A percentile compares a stretch with the other conserved stretches of the same genome.
These are phyloP conservation scores for Vitis labrusca DNA, from an alignment of 164 flowering plant species.

Conservation along the genomic window DNA sequence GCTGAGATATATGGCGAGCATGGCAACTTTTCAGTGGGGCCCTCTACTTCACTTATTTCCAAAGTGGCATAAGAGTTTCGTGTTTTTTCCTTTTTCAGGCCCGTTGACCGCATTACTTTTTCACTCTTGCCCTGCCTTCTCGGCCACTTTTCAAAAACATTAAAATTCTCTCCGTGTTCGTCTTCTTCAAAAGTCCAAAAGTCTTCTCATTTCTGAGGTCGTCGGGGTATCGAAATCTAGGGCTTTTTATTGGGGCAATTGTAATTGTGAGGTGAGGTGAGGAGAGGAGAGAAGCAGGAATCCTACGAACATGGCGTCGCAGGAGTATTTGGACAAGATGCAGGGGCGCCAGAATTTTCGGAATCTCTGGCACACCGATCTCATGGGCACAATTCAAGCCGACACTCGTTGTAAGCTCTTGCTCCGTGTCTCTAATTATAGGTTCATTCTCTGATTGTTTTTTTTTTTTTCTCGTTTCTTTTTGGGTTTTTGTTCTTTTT, in stretches of 20 bases:
- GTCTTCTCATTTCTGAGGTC: not conserved
- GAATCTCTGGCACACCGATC: conserved; percentile 90
- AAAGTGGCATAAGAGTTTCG: not conserved
- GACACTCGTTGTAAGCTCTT: conserved; percentile 64
- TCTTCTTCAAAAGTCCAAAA: not conserved
- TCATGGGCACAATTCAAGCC: conserved; percentile 56
- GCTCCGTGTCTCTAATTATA: conserved; percentile 3
- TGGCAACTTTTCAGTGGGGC: too few relatives aligned
- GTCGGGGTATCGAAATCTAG: too few relatives aligned
- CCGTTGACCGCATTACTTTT: not conserved
- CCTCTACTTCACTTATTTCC: too few relatives aligned
- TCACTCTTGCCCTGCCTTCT: not conserved
- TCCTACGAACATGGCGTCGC: conserved; percentile 41
- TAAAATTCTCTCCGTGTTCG: not conserved
- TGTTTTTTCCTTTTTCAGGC: not conserved
- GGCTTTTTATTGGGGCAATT: too few relatives aligned
- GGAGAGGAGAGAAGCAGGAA: not conserved
- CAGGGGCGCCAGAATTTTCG: conserved; percentile 70
- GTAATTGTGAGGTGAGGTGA: too few relatives aligned
- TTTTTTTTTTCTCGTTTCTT: not conserved
- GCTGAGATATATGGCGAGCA: not conserved
- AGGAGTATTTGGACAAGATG: conserved; percentile 63
- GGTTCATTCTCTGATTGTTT: not conserved
- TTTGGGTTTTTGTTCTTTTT: not conserved
- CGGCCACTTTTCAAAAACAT: not conserved